A percentile compares a stretch with the other conserved stretches of the same genome.
Conservation (phyloP, 495 filamentous ascomycete genomes). For the Penicillium malachiteum region DNA sequence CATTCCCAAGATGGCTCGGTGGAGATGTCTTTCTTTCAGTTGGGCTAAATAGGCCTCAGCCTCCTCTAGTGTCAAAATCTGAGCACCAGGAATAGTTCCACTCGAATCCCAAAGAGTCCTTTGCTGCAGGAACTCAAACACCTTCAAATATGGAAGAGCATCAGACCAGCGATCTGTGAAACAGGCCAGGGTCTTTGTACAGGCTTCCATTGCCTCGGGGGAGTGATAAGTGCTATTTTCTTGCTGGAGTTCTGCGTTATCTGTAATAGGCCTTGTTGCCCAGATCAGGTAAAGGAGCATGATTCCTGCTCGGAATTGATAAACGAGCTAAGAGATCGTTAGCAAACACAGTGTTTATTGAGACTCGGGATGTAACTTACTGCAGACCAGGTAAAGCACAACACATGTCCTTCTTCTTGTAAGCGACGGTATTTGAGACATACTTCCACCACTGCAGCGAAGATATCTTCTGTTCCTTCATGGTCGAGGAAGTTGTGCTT, state of each 20-base stretch:
- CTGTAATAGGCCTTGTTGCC: slow-evolving; percentile 16
- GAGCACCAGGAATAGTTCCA: neutral
- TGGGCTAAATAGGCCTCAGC: slow-evolving; percentile 20
- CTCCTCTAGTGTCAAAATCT: slow-evolving; percentile 10
- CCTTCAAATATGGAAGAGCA: slow-evolving; percentile 24
- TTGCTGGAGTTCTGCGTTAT: slow-evolving; percentile 1
- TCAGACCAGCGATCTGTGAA: slow-evolving; percentile 31
- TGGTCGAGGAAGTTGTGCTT: slow-evolving; percentile 26
- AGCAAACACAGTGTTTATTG: neutral
- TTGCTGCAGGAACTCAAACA: slow-evolving; percentile 25
- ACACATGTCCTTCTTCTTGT: slow-evolving; percentile 34
- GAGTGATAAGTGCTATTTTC: slow-evolving; percentile 9
- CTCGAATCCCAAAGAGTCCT: slow-evolving; percentile 7
- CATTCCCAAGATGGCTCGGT: slow-evolving; percentile 32
- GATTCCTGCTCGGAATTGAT: slow-evolving; percentile 33
- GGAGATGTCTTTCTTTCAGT: slow-evolving; percentile 29
- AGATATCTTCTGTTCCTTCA: slow-evolving; percentile 28
- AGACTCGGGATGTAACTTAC: slow-evolving; percentile 13
- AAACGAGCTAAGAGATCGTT: slow-evolving; percentile 25
- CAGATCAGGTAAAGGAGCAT: slow-evolving; percentile 36
- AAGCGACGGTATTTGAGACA: slow-evolving; percentile 29
- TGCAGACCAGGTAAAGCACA: slow-evolving; percentile 39
- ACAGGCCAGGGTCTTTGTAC: slow-evolving; percentile 21
- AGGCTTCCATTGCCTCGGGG: slow-evolving; percentile 24
- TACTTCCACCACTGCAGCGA: slow-evolving; percentile 29